Percentiles rank a stretch among this genome's conserved stretches.
phyloP scores from a whole-genome alignment of 768 basidiomycete genomes.

The Tricholoma terreum region DNA sequence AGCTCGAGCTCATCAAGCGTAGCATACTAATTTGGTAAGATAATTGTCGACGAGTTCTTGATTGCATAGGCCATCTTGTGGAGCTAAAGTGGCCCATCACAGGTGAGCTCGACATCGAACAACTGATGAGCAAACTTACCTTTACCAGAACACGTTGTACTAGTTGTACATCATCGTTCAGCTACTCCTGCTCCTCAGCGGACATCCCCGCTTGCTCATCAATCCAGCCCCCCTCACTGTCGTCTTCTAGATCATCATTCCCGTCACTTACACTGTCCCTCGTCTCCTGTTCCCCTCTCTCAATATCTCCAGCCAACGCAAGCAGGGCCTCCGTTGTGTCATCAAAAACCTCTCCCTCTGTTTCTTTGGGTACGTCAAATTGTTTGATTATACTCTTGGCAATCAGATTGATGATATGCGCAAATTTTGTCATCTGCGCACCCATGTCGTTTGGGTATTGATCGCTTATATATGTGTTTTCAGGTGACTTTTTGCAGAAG shows the following conservation, averaged over 20 bases:
- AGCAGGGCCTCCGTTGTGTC: not conserved
- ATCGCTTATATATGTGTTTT: no score
- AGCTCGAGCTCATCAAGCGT: slow-evolving; percentile 7
- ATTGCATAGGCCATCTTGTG: slow-evolving; percentile 2
- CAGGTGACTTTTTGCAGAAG: no score
- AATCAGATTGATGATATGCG: slow-evolving; percentile 36
- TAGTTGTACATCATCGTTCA: slow-evolving; percentile 3
- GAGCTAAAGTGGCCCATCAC: not conserved
- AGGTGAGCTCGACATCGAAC: not conserved
- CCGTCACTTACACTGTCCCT: not conserved
- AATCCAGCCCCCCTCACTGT: not conserved
- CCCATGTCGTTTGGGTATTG: no score
- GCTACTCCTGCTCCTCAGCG: not conserved
- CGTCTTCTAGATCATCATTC: slow-evolving; percentile 20
- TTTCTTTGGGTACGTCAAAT: slow-evolving; percentile 29
- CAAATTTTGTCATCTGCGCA: no score
- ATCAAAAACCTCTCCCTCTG: not conserved
- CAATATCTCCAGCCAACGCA: slow-evolving; percentile 11
- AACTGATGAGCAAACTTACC: slow-evolving; percentile 15
- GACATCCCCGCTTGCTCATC: slow-evolving; percentile 8
- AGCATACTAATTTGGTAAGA: slow-evolving; percentile 5
- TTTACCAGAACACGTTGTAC: slow-evolving; percentile 21
- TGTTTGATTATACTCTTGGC: slow-evolving; percentile 28
- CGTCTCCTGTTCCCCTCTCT: slow-evolving; percentile 4
- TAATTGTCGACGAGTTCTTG: slow-evolving; percentile 6